Evolutionary conservation across 148 eudicot genomes (phyloP).

Genomic region (Salicornia ramosissima): DNA sequence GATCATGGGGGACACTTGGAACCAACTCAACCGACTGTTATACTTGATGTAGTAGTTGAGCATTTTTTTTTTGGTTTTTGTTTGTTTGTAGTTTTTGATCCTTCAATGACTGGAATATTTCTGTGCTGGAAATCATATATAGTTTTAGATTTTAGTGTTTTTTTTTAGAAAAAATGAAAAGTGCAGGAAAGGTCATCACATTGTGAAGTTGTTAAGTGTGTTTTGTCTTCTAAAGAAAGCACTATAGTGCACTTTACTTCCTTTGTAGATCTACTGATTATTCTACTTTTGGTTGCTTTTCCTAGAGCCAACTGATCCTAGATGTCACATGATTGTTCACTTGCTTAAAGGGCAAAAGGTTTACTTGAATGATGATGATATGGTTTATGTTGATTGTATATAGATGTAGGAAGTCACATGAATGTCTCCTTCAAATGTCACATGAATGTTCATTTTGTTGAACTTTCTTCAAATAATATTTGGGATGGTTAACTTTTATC

Average conservation of each 20-base stretch:
- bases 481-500: too few species aligned
- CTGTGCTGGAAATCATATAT: not conserved
- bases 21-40: too few species aligned
- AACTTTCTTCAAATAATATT: too few species aligned
- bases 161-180: not conserved
- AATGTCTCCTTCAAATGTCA: not conserved
- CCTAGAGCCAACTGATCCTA: not conserved
- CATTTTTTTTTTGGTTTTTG: slow-evolving; percentile 4
- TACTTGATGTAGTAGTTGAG: slow-evolving; percentile 7
- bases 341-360: not conserved
- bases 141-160: not conserved
- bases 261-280: not conserved
- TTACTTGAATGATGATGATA: not conserved
- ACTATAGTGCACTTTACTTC: not conserved
- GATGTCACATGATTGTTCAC: not conserved
- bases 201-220: not conserved
- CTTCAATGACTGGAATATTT: not conserved
- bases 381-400: not conserved
- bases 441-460: not conserved
- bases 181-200: not conserved
- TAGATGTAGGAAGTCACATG: not conserved
- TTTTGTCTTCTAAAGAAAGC: not conserved
- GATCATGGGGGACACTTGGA: too few species aligned
- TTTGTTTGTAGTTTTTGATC: not conserved
- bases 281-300: slow-evolving; percentile 2